phyloP scores from a whole-genome alignment of 2,329 filamentous ascomycete genomes.

The Aurifilum marmelostoma region DNA sequence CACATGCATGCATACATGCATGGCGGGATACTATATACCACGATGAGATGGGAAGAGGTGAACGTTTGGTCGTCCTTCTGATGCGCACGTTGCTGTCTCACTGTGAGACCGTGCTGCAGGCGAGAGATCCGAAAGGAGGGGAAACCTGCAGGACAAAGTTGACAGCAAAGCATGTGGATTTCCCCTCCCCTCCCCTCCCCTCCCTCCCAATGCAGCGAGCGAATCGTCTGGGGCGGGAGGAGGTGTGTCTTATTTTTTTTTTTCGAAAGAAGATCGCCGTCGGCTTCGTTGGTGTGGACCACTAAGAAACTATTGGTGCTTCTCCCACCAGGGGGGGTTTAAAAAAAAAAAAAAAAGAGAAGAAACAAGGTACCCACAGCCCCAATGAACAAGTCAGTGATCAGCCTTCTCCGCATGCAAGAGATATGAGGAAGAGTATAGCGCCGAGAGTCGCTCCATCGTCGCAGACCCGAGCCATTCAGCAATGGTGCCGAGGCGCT shows the following conservation, averaged over 20 bases:
- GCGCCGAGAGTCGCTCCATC: neutral
- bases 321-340: neutral
- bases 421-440: neutral
- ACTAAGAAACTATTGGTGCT: neutral
- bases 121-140: neutral
- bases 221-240: neutral
- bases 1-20: neutral
- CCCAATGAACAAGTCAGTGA: neutral
- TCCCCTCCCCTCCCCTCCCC: no score
- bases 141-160: neutral
- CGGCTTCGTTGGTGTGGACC: neutral
- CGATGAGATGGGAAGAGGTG: no score
- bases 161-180: constrained; percentile 1
- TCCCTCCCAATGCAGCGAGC: neutral
- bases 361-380: neutral
- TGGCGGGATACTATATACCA: no score
- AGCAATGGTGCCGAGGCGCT: neutral
- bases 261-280: neutral
- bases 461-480: neutral
- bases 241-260: neutral
- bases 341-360: neutral
- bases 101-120: neutral
- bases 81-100: constrained; percentile 5
- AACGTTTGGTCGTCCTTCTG: neutral
- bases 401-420: neutral